These are phyloP conservation scores for Aspergillus amoenus DNA, from an alignment of 2,329 filamentous ascomycete species.

Conservation along the genomic window DNA sequence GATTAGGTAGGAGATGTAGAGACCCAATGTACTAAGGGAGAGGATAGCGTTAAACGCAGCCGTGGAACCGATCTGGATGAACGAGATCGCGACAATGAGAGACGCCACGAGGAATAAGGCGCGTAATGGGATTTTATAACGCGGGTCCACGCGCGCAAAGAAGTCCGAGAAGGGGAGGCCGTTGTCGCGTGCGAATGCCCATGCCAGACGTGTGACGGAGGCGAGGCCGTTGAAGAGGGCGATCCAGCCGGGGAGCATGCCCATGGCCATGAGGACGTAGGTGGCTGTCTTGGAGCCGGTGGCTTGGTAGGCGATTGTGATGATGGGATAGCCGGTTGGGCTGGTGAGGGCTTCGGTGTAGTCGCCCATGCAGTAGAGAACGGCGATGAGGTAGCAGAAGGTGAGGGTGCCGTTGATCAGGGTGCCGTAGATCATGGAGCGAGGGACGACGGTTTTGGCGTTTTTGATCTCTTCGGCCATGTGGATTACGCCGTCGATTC, in stretches of 20 bases:
- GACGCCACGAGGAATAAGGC: conserved; percentile 29
- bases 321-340: conserved; percentile 48
- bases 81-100: conserved; percentile 29
- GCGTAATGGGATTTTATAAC: conserved; percentile 42
- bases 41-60: conserved; percentile 54
- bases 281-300: conserved; percentile 41
- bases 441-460: conserved; percentile 47
- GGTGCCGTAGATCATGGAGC: conserved; percentile 47
- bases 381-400: conserved; percentile 42
- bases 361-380: conserved; percentile 47
- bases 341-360: conserved; percentile 37
- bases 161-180: conserved; percentile 40
- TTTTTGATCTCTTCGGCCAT: conserved; percentile 51
- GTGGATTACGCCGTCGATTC: conserved; percentile 28
- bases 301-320: conserved; percentile 51
- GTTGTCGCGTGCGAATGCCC: conserved; percentile 45
- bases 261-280: conserved; percentile 43
- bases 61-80: conserved; percentile 51
- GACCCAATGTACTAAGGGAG: conserved; percentile 48
- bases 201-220: conserved; percentile 41
- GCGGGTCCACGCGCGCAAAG: conserved; percentile 27
- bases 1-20: conserved; percentile 54
- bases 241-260: conserved; percentile 25
- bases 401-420: conserved; percentile 47
- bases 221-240: conserved; percentile 28